Conservation (phyloP, 2,329 filamentous ascomycete species). For the Arthrobotrys megalospora region DNA sequence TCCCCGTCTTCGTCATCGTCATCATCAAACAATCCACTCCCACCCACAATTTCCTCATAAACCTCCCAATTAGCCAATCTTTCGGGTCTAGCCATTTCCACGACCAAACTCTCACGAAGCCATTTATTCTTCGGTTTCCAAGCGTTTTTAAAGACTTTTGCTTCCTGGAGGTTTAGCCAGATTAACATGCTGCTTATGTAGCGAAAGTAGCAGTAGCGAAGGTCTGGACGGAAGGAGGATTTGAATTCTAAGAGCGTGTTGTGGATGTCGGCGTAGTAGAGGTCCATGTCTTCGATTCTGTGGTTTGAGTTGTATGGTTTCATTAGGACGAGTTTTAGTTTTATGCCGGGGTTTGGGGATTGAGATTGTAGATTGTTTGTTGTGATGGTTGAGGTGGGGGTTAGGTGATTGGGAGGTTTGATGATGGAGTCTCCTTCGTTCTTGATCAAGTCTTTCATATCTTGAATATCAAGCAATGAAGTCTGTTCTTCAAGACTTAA, state of each 20-base stretch:
- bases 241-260: constrained; percentile 48
- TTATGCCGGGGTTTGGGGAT: constrained; percentile 5
- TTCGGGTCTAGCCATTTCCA: constrained; percentile 45
- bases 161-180: constrained; percentile 45
- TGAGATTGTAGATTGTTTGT: background rate
- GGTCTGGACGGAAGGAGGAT: constrained; percentile 44
- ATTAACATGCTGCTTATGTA: constrained; percentile 39
- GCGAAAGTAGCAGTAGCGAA: constrained; percentile 44
- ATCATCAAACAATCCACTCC: constrained; percentile 44
- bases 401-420: background rate
- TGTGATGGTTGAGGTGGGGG: background rate
- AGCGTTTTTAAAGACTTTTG: constrained; percentile 26
- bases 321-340: constrained; percentile 43
- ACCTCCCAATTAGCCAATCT: constrained; percentile 45
- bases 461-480: constrained; percentile 15
- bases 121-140: constrained; percentile 44
- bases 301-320: constrained; percentile 29
- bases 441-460: background rate
- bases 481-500: constrained; percentile 2
- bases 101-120: constrained; percentile 48
- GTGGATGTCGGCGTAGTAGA: constrained; percentile 40
- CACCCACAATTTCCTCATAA: constrained; percentile 41
- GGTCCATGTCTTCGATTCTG: constrained; percentile 33
- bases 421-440: too few species aligned
- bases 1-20: background rate